A percentile compares a stretch with the other conserved stretches of the same genome.
Evolutionary conservation across 192 early-diverging fungal genomes (phyloP).

Genomic region (Podila verticillata): DNA sequence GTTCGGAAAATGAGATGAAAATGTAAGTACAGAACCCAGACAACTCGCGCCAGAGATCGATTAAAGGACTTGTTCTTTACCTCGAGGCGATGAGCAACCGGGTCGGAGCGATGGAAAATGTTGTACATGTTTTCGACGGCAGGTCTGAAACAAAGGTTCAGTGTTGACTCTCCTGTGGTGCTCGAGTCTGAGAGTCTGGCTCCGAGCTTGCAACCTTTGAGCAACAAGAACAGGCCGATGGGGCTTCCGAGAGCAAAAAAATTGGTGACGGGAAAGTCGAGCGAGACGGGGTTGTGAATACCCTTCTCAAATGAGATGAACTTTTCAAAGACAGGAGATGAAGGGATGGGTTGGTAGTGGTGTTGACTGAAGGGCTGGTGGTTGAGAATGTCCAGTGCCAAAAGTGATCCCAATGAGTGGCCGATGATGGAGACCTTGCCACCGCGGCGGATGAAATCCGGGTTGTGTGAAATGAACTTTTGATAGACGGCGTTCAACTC

Average conservation of each 20-base stretch:
- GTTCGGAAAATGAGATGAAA: neutral
- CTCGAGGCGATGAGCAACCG: conserved; percentile 34
- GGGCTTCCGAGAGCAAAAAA: conserved; percentile 89
- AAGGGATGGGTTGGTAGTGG: conserved; percentile 45
- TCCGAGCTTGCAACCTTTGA: conserved; percentile 76
- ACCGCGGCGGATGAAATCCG: conserved; percentile 67
- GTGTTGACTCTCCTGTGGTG: conserved; percentile 38
- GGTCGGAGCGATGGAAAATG: conserved; percentile 72
- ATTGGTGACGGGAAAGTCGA: conserved; percentile 77
- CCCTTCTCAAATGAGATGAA: conserved; percentile 37
- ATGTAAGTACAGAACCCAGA: neutral
- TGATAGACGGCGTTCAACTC: conserved; percentile 83
- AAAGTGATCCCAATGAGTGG: conserved; percentile 81
- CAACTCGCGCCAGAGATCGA: too few relatives aligned
- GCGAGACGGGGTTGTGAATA: conserved; percentile 40
- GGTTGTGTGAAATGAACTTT: conserved; percentile 77
- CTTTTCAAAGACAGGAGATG: conserved; percentile 47
- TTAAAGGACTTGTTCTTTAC: neutral
- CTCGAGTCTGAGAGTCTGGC: conserved; percentile 53
- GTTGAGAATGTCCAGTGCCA: conserved; percentile 83
- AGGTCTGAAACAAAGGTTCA: conserved; percentile 63
- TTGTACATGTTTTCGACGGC: conserved; percentile 81
- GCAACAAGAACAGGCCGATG: conserved; percentile 79
- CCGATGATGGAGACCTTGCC: conserved; percentile 83
- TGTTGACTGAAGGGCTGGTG: conserved; percentile 63